These are phyloP conservation scores for Albizia julibrissin DNA, from an alignment of 306 rosid genomes.

Conservation along the genomic window DNA sequence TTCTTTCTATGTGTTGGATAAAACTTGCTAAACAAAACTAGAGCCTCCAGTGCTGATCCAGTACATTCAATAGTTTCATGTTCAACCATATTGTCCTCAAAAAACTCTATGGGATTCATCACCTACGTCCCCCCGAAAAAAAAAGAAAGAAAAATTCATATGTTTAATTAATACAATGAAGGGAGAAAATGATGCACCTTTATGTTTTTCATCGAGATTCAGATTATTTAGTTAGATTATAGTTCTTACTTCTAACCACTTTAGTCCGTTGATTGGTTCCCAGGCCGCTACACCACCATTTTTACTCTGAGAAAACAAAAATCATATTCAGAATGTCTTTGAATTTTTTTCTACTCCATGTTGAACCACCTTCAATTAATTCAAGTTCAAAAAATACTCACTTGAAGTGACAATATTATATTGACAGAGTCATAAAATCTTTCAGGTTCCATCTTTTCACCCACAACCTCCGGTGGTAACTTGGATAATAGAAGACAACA, in stretches of 20 bases:
- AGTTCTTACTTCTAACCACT: conserved; percentile 48
- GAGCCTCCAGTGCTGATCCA: conserved; percentile 2
- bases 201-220: no score
- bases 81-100: not conserved
- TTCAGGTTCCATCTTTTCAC: conserved; percentile 24
- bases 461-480: conserved; percentile 49
- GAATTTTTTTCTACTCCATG: no score
- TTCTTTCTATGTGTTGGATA: not conserved
- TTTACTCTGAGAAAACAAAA: conserved; percentile 37
- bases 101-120: conserved; percentile 18
- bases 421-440: conserved; percentile 49
- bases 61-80: conserved; percentile 35
- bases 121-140: not conserved
- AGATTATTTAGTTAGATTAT: no score
- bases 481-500: conserved; percentile 47
- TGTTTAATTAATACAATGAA: no score
- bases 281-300: conserved; percentile 49
- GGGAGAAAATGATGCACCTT: no score
- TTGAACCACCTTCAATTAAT: not conserved
- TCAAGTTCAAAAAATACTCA: not conserved
- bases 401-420: conserved; percentile 51
- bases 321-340: not conserved
- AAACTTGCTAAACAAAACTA: not conserved
- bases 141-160: no score
- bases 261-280: conserved; percentile 46